A percentile compares a stretch with the other conserved stretches of the same genome.
Conservation (phyloP, 345 rosid species). For the Xanthoceras sorbifolium region DNA sequence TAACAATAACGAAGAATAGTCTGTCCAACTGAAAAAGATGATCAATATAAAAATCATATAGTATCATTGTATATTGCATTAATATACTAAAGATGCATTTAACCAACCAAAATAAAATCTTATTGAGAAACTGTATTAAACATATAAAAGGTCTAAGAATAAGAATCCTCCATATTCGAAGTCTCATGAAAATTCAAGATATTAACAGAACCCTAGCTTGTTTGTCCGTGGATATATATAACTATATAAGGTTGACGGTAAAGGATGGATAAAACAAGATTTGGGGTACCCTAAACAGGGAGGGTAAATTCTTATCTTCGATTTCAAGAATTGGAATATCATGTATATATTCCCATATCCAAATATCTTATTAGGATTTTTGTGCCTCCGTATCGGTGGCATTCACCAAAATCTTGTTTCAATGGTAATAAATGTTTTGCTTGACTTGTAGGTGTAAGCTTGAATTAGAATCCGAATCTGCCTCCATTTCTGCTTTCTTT, state of each 20-base stretch:
- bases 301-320: conserved; percentile 1
- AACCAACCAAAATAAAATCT: too few relatives aligned
- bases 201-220: not conserved
- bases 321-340: not conserved
- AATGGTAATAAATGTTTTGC: not conserved
- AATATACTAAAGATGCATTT: too few relatives aligned
- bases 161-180: not conserved
- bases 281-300: not conserved
- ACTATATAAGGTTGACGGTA: too few relatives aligned
- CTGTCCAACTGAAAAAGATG: too few relatives aligned
- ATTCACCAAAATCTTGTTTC: not conserved
- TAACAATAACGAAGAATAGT: too few relatives aligned
- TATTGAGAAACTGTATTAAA: too few relatives aligned
- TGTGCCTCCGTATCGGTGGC: not conserved
- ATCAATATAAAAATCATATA: too few relatives aligned
- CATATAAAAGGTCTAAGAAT: too few relatives aligned
- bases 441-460: not conserved
- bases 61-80: too few relatives aligned
- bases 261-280: not conserved
- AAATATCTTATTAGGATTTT: not conserved
- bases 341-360: not conserved
- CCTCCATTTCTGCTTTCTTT: not conserved
- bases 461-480: not conserved
- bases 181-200: not conserved
- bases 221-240: not conserved